Evolutionary conservation across 345 rosid genomes (phyloP).

Genomic region (Barbarea vulgaris): DNA sequence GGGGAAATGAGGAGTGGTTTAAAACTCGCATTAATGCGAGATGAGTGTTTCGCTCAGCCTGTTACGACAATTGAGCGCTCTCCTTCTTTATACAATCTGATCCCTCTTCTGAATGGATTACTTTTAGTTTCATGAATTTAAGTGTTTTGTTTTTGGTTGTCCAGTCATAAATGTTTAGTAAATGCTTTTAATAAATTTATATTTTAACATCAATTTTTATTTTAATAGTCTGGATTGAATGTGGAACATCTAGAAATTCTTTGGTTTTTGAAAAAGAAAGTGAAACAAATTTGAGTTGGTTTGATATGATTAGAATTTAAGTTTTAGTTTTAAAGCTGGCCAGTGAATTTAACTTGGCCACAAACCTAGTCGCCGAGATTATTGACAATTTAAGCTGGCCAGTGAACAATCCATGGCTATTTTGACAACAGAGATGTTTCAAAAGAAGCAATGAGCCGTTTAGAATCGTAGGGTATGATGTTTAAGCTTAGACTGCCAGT

Average conservation of each 20-base stretch:
- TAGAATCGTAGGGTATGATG: not conserved
- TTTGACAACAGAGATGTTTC: not conserved
- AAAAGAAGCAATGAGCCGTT: not conserved
- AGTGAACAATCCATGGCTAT: not conserved
- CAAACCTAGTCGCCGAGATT: too few species aligned
- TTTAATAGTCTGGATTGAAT: not conserved
- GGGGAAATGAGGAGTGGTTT: slow-evolving; percentile 36
- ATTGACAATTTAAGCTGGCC: not conserved
- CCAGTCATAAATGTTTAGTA: too few species aligned
- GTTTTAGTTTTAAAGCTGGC: too few species aligned
- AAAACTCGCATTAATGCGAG: slow-evolving; percentile 8
- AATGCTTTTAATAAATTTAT: too few species aligned
- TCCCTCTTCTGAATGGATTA: not conserved
- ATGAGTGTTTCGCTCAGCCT: slow-evolving; percentile 37
- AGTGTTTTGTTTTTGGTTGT: not conserved
- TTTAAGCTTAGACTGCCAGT: not conserved
- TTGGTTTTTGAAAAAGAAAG: not conserved
- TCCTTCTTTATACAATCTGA: slow-evolving; percentile 20
- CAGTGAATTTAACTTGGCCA: too few species aligned
- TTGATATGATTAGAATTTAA: not conserved
- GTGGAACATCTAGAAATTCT: not conserved
- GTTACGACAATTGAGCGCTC: slow-evolving; percentile 39
- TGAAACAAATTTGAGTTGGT: not conserved
- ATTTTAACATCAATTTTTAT: too few species aligned
- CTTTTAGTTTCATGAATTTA: not conserved